Conservation (phyloP, 805 yeast species). For the Candida tammaniensis region DNA sequence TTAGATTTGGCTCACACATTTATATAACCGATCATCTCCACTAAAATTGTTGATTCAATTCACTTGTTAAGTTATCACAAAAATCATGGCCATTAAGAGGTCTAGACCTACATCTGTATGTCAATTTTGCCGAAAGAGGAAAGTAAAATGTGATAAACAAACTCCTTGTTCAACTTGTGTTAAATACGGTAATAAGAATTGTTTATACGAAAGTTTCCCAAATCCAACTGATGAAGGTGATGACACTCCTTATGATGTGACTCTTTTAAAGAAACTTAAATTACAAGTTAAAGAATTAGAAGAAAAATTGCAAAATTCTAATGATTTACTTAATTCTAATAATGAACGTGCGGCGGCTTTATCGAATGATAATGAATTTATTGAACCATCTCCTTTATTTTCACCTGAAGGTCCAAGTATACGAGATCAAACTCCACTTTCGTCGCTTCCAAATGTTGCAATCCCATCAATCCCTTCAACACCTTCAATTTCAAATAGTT, state of each 20-base stretch:
- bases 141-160: constrained; percentile 36
- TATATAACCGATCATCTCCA: too few relatives aligned
- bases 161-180: constrained; percentile 36
- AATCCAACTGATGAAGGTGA: background rate
- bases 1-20: too few relatives aligned
- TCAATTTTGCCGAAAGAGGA: constrained; percentile 32
- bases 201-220: constrained; percentile 10
- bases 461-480: background rate
- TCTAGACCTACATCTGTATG: constrained; percentile 32
- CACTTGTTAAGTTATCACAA: background rate
- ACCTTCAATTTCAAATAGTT: background rate
- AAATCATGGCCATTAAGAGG: constrained; percentile 16
- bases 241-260: background rate
- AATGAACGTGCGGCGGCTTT: too few relatives aligned
- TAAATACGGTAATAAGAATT: constrained; percentile 20
- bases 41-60: background rate
- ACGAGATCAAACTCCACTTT: too few relatives aligned
- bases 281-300: constrained; percentile 6
- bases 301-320: background rate
- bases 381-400: too few relatives aligned
- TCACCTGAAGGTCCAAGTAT: too few relatives aligned
- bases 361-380: too few relatives aligned
- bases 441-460: too few relatives aligned
- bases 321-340: background rate
- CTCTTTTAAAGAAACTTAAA: constrained; percentile 5